Evolutionary conservation across 257 asterid genomes (phyloP).

Genomic region (Ehretia macrophylla): DNA sequence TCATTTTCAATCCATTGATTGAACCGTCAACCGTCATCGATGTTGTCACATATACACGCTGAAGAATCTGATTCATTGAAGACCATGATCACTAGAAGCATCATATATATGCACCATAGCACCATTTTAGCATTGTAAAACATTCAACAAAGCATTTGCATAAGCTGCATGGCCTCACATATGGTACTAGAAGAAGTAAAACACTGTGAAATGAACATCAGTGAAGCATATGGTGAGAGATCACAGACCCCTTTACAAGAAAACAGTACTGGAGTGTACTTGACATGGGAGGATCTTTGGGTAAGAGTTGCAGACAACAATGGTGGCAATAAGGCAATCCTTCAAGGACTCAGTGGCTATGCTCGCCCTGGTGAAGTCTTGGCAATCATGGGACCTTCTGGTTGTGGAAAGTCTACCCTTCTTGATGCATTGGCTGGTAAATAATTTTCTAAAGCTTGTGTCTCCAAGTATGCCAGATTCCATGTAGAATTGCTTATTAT

Average conservation of each 20-base stretch:
- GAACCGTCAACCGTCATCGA: too few species aligned
- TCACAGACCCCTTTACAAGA: not conserved
- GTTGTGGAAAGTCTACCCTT: constrained; percentile 34
- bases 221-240: not conserved
- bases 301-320: constrained; percentile 20
- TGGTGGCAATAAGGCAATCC: constrained; percentile 19
- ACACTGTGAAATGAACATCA: not conserved
- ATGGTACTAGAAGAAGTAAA: not conserved
- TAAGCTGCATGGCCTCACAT: not conserved
- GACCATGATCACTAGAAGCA: too few species aligned
- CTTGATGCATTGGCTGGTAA: constrained; percentile 41
- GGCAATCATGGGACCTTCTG: constrained; percentile 41
- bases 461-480: not conserved
- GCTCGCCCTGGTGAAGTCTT: constrained; percentile 30
- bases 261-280: not conserved
- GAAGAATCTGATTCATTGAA: not conserved
- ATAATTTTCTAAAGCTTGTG: not conserved
- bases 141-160: not conserved
- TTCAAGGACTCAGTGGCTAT: constrained; percentile 27
- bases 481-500: not conserved
- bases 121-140: too few species aligned
- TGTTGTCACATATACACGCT: not conserved
- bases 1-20: too few species aligned
- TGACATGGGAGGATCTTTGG: constrained; percentile 43
- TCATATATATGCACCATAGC: too few species aligned